These are phyloP conservation scores for Teratosphaeria epicoccoides DNA, from an alignment of 2,329 filamentous ascomycete species.

Conservation along the genomic window DNA sequence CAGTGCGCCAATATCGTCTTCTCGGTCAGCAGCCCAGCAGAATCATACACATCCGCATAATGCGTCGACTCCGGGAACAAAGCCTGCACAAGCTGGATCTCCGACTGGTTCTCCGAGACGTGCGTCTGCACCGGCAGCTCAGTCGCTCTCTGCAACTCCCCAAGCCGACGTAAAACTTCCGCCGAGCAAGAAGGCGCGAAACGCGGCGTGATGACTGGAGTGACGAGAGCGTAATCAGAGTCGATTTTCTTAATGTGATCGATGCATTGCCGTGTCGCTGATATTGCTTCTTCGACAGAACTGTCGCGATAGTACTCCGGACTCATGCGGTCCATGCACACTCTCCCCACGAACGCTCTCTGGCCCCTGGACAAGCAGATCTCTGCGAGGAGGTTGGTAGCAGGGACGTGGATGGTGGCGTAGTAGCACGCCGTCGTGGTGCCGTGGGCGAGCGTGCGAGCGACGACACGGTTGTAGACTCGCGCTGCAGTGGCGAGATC, in stretches of 20 bases:
- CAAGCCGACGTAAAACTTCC: conserved; percentile 52
- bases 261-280: conserved; percentile 32
- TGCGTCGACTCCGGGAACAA: conserved; percentile 54
- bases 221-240: conserved; percentile 52
- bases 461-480: conserved; percentile 69
- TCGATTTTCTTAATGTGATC: conserved; percentile 57
- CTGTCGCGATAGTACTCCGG: conserved; percentile 74
- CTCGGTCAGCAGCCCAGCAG: conserved; percentile 54
- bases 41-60: conserved; percentile 75
- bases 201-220: conserved; percentile 66
- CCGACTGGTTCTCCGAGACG: conserved; percentile 69
- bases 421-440: conserved; percentile 95
- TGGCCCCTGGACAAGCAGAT: conserved; percentile 73
- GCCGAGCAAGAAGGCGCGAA: conserved; percentile 48
- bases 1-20: conserved; percentile 79
- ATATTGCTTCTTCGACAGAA: conserved; percentile 50
- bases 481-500: conserved; percentile 51
- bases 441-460: conserved; percentile 73
- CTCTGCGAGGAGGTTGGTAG: conserved; percentile 84
- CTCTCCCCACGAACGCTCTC: conserved; percentile 78
- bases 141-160: conserved; percentile 51
- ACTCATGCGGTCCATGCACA: conserved; percentile 78
- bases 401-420: conserved; percentile 73
- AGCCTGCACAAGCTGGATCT: conserved; percentile 58
- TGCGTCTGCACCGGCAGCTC: conserved; percentile 74